phyloP scores from a whole-genome alignment of 2,329 filamentous ascomycete species.

The Pleoardoris graminearum region DNA sequence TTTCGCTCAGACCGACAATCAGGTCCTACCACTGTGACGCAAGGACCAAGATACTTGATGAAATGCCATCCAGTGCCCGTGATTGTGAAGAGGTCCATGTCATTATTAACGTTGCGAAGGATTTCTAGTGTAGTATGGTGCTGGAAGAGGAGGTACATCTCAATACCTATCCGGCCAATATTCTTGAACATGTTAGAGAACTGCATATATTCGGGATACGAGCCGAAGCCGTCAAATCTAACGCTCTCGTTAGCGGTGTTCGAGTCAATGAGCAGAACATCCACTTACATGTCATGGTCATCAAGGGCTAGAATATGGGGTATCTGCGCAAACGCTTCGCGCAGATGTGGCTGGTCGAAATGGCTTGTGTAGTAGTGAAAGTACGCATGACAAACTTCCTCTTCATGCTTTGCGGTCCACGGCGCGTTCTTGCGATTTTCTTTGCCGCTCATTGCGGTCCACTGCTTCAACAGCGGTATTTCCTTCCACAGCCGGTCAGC shows the following conservation, averaged over 20 bases:
- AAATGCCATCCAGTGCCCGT: constrained; percentile 99
- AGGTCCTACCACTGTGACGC: constrained; percentile 84
- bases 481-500: constrained; percentile 96
- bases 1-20: constrained; percentile 92
- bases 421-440: constrained; percentile 86
- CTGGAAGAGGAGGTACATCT: constrained; percentile 98
- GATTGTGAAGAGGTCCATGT: constrained; percentile 92
- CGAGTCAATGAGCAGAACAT: background rate
- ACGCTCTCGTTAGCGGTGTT: constrained; percentile 9
- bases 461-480: constrained; percentile 89
- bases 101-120: constrained; percentile 82
- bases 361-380: constrained; percentile 99
- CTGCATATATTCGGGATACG: constrained; percentile 98
- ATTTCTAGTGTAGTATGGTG: constrained; percentile 96
- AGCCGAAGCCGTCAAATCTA: constrained; percentile 95
- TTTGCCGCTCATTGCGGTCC: constrained; percentile 89
- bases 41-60: constrained; percentile 91
- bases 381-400: constrained; percentile 93
- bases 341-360: constrained; percentile 92
- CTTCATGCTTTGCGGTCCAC: constrained; percentile 94
- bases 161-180: constrained; percentile 89
- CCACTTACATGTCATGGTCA: constrained; percentile 93
- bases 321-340: constrained; percentile 96
- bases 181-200: constrained; percentile 98
- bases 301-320: constrained; percentile 91